Base-by-base conservation (phyloP, 169 alveolate genomes). In the Cyclospora cayetanensis region DNA sequence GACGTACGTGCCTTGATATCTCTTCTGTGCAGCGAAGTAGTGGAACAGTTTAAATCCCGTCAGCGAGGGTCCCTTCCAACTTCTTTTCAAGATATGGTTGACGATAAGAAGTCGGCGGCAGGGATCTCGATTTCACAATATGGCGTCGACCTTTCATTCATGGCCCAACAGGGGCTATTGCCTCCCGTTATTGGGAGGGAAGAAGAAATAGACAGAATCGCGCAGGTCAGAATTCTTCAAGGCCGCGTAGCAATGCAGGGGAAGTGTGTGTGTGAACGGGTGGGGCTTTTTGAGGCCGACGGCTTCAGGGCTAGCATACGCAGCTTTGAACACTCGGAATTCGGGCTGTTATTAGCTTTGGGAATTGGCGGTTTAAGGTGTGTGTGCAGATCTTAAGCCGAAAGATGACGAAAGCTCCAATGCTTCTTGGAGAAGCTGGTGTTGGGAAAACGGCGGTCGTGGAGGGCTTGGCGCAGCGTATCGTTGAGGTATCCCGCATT, bases 371-470 rank as follows among this genome's bases (percentile, higher is more conserved):
- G n/a, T n/a, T n/a, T n/a, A n/a, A n/a, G 15, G n/a, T 29, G 86
- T 18, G 65, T 2, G 3, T 27, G 25, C 90, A 79, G 89, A 60
- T 79, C 34, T 72, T 79, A 46, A 79, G 53, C 72, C 76, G 98
- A 52, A 86, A 97, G 46, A 95, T 97, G 2, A 96, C 96, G 95
- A 96, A 96, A 85, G 96, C 96, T 68, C 98, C 98, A 11, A 95
- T 96, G 22, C 82, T 96, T 29, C 80, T 96, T n/a, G 98, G 98
- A 1, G 98, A 96, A 60, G 98, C 98, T 0, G 98, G 98, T 25
- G 98, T 97, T 12, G 98, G 98, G 35, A 97, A 97, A 91, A 97
- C 98, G 20, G 98, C 98, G 12, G 96, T 97, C 22, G 98, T 95
- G 0, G 98, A 97, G 87, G 98, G 98, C 43, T 79, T 96, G 72